These are phyloP conservation scores for Aspergillus floridensis DNA, from an alignment of 2,329 filamentous ascomycete species.

Conservation along the genomic window DNA sequence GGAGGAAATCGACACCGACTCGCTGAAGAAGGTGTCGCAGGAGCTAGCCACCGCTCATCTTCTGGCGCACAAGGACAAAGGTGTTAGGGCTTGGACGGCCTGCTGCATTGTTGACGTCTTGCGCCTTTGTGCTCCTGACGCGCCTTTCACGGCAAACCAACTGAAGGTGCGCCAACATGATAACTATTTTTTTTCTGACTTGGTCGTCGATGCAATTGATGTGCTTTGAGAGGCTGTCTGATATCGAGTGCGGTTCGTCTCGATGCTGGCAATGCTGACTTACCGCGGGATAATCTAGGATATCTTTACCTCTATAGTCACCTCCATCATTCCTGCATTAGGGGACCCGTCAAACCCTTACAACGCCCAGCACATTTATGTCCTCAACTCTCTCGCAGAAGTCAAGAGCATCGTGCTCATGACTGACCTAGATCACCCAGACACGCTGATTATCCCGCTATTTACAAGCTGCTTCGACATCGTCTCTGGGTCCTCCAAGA, in stretches of 20 bases:
- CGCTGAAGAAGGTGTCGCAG: conserved; percentile 78
- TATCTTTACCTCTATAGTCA: conserved; percentile 87
- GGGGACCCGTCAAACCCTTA: conserved; percentile 85
- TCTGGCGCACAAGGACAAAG: conserved; percentile 86
- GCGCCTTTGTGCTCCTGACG: conserved; percentile 87
- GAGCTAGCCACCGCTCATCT: conserved; percentile 80
- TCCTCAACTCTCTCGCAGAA: conserved; percentile 81
- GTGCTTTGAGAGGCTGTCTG: not conserved
- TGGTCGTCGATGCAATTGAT: not conserved
- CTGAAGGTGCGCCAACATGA: conserved; percentile 65
- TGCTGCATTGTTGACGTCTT: conserved; percentile 92
- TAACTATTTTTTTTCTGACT: not conserved
- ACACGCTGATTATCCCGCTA: conserved; percentile 73
- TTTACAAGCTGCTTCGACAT: conserved; percentile 93
- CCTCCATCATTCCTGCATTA: conserved; percentile 77
- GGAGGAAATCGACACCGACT: conserved; percentile 77
- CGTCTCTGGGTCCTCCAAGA: conserved; percentile 73
- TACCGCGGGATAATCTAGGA: conserved; percentile 56
- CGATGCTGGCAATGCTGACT: conserved; percentile 11
- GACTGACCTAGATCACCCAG: conserved; percentile 79
- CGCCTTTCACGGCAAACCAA: conserved; percentile 85
- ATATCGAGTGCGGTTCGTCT: not conserved
- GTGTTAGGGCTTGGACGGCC: conserved; percentile 83
- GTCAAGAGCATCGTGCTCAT: conserved; percentile 93
- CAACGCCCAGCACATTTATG: conserved; percentile 88